Conservation (phyloP, 1,139 yeast genomes). For the Yamadazyma dushanensis region DNA sequence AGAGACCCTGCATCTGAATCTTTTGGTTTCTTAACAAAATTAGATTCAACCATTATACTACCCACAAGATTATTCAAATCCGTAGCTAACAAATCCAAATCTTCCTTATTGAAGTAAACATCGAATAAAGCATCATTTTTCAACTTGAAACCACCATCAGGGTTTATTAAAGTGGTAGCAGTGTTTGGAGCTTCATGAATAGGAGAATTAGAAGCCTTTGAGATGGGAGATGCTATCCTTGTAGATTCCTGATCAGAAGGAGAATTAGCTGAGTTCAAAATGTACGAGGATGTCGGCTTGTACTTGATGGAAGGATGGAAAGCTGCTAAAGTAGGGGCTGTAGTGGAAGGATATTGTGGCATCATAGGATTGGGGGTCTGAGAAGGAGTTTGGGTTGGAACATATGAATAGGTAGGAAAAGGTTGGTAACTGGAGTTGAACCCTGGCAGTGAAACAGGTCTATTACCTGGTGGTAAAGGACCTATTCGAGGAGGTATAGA, state of each 20-base stretch:
- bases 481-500: no score
- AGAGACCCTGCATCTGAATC: conserved; percentile 13
- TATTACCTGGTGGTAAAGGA: not conserved
- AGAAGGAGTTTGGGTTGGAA: not conserved
- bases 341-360: not conserved
- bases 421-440: not conserved
- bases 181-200: not conserved
- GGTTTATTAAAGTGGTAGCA: not conserved
- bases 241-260: conserved; percentile 10
- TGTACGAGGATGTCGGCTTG: conserved; percentile 5
- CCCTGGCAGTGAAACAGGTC: not conserved
- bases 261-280: conserved; percentile 4
- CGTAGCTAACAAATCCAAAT: conserved; percentile 38
- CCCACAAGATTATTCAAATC: conserved; percentile 46
- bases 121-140: conserved; percentile 11
- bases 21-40: conserved; percentile 20
- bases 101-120: conserved; percentile 29
- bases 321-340: conserved; percentile 7
- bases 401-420: not conserved
- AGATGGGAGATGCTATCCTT: conserved; percentile 13
- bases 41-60: conserved; percentile 39
- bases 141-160: conserved; percentile 2
- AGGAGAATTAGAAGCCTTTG: conserved; percentile 10
- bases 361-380: not conserved
- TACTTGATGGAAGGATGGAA: conserved; percentile 9